Percentiles rank a stretch among this genome's conserved stretches.
phyloP scores from a whole-genome alignment of 371 early-diverging fungal species.

The Mucor racemosus region DNA sequence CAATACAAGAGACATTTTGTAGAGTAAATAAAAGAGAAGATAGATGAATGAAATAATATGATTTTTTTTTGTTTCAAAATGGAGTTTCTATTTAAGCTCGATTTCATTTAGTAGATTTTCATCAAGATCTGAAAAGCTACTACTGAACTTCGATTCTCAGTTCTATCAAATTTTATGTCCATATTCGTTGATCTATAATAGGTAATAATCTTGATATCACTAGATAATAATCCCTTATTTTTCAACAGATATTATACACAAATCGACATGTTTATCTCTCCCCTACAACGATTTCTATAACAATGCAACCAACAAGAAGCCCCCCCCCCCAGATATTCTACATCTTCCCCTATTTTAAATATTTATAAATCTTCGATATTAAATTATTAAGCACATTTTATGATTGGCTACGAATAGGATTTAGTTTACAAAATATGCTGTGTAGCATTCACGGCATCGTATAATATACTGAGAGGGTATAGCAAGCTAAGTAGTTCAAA shows the following conservation, averaged over 20 bases:
- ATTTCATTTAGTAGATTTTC: not conserved
- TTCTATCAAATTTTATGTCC: not conserved
- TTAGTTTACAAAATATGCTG: not conserved
- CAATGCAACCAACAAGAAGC: too few species aligned
- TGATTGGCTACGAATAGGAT: not conserved
- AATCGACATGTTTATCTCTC: not conserved
- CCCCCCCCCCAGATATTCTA: not conserved
- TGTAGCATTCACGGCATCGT: too few species aligned
- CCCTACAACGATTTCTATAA: not conserved
- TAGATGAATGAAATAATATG: not conserved
- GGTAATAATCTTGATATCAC: not conserved
- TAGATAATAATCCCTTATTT: not conserved
- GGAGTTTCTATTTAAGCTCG: constrained; percentile 4
- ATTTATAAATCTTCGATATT: too few species aligned
- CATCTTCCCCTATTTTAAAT: too few species aligned
- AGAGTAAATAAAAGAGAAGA: not conserved
- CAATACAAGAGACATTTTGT: constrained; percentile 8
- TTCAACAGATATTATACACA: not conserved
- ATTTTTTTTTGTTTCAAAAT: not conserved
- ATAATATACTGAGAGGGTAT: too few species aligned
- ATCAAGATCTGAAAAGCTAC: not conserved
- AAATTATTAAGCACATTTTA: not conserved
- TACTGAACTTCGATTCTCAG: not conserved
- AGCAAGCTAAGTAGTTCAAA: too few species aligned
- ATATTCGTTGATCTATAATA: not conserved